Evolutionary conservation across 176 grass and related monocot genomes (phyloP).

Genomic region (Musa acuminata): DNA sequence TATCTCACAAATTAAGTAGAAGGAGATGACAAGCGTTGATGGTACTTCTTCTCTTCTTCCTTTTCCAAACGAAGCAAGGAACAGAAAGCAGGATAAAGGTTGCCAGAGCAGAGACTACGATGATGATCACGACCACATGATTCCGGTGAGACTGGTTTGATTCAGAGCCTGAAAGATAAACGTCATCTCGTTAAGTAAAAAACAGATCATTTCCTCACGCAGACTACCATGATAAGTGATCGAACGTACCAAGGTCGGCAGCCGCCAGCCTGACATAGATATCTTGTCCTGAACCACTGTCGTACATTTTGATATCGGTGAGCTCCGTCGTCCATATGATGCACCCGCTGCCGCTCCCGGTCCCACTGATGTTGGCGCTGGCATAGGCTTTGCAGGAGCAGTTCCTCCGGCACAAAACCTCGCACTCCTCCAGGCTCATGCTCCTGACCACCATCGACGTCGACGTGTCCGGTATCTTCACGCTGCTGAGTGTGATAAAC

Average conservation of each 20-base stretch:
- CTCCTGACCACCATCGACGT: too few relatives aligned
- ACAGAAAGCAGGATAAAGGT: too few relatives aligned
- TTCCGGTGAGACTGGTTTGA: not conserved
- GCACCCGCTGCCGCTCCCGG: not conserved
- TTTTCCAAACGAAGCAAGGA: too few relatives aligned
- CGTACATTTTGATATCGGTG: not conserved
- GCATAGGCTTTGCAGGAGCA: too few relatives aligned
- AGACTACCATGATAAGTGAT: not conserved
- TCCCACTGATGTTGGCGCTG: too few relatives aligned
- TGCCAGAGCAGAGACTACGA: not conserved
- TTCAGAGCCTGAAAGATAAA: not conserved
- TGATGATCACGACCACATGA: not conserved
- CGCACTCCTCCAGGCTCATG: too few relatives aligned
- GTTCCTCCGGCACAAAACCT: too few relatives aligned
- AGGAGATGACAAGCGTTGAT: too few relatives aligned
- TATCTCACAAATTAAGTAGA: too few relatives aligned
- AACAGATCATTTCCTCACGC: not conserved
- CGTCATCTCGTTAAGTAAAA: not conserved
- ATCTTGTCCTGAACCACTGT: slow-evolving; percentile 2
- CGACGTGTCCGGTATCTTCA: too few relatives aligned
- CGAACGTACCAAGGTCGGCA: not conserved
- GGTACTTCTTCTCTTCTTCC: too few relatives aligned
- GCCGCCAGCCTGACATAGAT: not conserved
- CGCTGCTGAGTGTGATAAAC: too few relatives aligned
- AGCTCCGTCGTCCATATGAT: not conserved